Evolutionary conservation across 2,329 filamentous ascomycete genomes (phyloP).

Genomic region (Leptodontidium sp.): DNA sequence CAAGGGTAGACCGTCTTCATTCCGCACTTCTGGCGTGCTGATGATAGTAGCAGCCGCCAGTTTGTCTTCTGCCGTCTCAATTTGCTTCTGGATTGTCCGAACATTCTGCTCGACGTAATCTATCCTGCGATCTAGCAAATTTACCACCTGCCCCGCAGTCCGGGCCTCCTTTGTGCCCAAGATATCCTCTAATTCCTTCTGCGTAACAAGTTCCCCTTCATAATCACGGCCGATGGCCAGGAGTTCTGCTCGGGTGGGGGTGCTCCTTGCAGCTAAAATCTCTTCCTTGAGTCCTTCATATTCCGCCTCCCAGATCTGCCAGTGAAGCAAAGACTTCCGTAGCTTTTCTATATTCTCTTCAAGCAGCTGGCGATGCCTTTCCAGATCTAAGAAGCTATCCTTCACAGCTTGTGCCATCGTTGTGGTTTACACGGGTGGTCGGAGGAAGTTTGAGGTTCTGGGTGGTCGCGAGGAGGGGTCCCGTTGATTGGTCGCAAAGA

Average conservation of each 20-base stretch:
- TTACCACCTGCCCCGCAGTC: slow-evolving; percentile 68
- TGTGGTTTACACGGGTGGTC: no score
- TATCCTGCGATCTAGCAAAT: slow-evolving; percentile 75
- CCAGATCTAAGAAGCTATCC: slow-evolving; percentile 68
- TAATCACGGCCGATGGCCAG: slow-evolving; percentile 60
- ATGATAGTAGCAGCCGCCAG: slow-evolving; percentile 69
- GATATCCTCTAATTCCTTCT: slow-evolving; percentile 62
- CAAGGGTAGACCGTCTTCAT: slow-evolving; percentile 77
- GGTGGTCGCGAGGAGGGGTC: not conserved
- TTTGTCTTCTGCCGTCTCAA: slow-evolving; percentile 72
- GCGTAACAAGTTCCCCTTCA: slow-evolving; percentile 69
- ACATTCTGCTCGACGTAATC: slow-evolving; percentile 92
- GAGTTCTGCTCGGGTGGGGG: slow-evolving; percentile 54
- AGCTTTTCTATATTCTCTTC: slow-evolving; percentile 80
- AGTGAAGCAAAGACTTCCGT: slow-evolving; percentile 80
- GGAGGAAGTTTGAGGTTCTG: not conserved
- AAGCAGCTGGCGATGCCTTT: slow-evolving; percentile 77
- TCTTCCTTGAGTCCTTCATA: slow-evolving; percentile 91
- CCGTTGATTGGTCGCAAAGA: not conserved
- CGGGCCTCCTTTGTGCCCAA: slow-evolving; percentile 54
- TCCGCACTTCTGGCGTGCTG: slow-evolving; percentile 66
- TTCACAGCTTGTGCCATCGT: slow-evolving; percentile 44
- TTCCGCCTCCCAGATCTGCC: slow-evolving; percentile 90
- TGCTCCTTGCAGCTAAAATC: slow-evolving; percentile 60
- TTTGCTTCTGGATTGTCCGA: slow-evolving; percentile 72